phyloP scores from a whole-genome alignment of 164 flowering plant species.

The Aristolochia fimbriata region DNA sequence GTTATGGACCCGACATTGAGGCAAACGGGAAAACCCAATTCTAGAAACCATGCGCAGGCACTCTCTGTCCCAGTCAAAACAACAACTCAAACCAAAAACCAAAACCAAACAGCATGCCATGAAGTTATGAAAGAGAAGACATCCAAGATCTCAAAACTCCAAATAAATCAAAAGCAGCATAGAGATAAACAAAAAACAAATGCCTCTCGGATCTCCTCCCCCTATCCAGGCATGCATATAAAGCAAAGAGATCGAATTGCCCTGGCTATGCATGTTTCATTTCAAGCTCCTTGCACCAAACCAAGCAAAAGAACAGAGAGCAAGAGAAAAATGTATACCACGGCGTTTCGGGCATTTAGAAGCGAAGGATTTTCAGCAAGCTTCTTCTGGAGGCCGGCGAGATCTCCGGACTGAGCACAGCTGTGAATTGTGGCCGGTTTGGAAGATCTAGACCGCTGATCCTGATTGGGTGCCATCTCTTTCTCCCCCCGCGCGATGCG shows the following conservation, averaged over 20 bases:
- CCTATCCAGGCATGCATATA: neutral
- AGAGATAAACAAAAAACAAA: too few relatives aligned
- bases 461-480: slow-evolving; percentile 27
- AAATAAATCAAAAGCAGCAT: too few relatives aligned
- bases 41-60: too few relatives aligned
- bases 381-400: slow-evolving; percentile 42
- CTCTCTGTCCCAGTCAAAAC: too few relatives aligned
- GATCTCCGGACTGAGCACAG: slow-evolving; percentile 75
- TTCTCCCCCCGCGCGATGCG: slow-evolving; percentile 4
- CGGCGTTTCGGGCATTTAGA: slow-evolving; percentile 71
- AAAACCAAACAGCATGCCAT: too few relatives aligned
- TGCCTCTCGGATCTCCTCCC: too few relatives aligned
- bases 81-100: too few relatives aligned
- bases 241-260: too few relatives aligned
- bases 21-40: too few relatives aligned
- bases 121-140: too few relatives aligned
- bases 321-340: slow-evolving; percentile 34
- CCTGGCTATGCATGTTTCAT: neutral
- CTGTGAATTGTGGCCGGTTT: slow-evolving; percentile 59
- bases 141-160: too few relatives aligned
- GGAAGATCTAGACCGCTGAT: slow-evolving; percentile 49
- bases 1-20: too few relatives aligned
- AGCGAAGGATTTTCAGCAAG: slow-evolving; percentile 67
- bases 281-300: neutral
- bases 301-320: neutral